Base-by-base conservation (phyloP, 2,329 filamentous ascomycete species). In the Beauveria sp. region DNA sequence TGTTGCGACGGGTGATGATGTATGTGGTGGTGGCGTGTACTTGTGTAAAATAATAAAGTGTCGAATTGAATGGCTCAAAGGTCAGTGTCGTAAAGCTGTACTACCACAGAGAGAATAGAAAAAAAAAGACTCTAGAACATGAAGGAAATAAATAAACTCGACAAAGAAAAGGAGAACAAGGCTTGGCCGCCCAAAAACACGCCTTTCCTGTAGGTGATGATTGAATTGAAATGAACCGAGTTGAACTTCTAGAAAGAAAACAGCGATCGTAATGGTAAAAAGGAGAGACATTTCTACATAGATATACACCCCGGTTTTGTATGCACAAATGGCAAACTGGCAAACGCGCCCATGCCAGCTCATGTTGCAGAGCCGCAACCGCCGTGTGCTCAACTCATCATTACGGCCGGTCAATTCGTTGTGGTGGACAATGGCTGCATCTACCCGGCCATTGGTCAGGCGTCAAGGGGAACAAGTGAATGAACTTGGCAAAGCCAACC, bases 101-200 rank as follows among this genome's bases (percentile, higher is more conserved):
- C 47, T 47, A 60, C 56, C 56, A 64, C 61, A 63, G 64, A 66
- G 62, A 68, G 58, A 61, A 59, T 51, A 20, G n/a, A n/a, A 64
- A 60, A 64, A 56, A 22, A 22, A 22, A 50, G 55, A 43, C 66
- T 63, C 65, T 58, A 67, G 62, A 62, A 68, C 67, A 68, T 55
- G 65, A 61, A 67, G 64, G 62, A 58, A 65, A 63, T 53, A 52
- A 50, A 51, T 2, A 24, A 14, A 34, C 5, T 22, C 5, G 28
- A 38, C 34, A 64, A 60, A 63, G 60, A 56, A 49, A 58, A 62
- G 28, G 46, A 61, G 42, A 63, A 58, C 57, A 61, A 47, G 40
- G 30, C 9, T 45, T 47, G 45, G 54, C 45, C 49, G 52, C 5
- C 34, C 56, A 56, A 40, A 40, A 22, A 49, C 40, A 18, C 26